Base-by-base conservation (phyloP, 371 early-diverging fungal species). In the Mortierella sp. region DNA sequence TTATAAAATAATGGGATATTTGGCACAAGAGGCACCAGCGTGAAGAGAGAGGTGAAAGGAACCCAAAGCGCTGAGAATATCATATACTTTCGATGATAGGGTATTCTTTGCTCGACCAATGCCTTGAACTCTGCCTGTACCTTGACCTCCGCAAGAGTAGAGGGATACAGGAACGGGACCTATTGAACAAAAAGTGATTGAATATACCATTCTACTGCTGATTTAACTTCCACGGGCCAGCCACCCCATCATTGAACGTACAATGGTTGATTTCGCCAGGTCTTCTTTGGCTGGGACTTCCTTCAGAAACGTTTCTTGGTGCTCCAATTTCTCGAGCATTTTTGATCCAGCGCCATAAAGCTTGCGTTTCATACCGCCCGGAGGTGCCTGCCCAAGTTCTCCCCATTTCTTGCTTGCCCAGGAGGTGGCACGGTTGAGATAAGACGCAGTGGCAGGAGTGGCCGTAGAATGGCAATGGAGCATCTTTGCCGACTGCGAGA, bases 1-100 rank as follows among this genome's bases (percentile, higher is more conserved):
- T 95, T 95, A 81, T 94, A 95, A 23, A 91, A 90, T 16, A 95
- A 79, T 0, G 94, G 94, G 52, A 95, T 89, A 79, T 95, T 95
- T 43, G 95, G 95, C 6, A 93, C 79, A 16, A 94, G 61, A 1
- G 95, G 95, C 0, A 95, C 89, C 65, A 94, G 72, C 5, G 85
- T 88, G 84, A 94, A 93, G 18, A 89, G 82, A 55, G 88, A 84
- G 6, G 94, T 80, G 43, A 94, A 73, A 1, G 95, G 95, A 7
- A 94, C 82, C 85, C 86, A 85, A 55, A 91, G 85, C 21, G 87
- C 88, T 55, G 91, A 91, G 61, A 90, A 89, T 55, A 83, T 83
- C 87, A 93, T 87, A 72, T 91, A 91, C 61, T 89, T 90, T 44
- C 84, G 75, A 72, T 95, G 95, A 70, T 93, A 92, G 0, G 91